phyloP scores from a whole-genome alignment of 768 basidiomycete species.

The Steccherinum ochraceum region DNA sequence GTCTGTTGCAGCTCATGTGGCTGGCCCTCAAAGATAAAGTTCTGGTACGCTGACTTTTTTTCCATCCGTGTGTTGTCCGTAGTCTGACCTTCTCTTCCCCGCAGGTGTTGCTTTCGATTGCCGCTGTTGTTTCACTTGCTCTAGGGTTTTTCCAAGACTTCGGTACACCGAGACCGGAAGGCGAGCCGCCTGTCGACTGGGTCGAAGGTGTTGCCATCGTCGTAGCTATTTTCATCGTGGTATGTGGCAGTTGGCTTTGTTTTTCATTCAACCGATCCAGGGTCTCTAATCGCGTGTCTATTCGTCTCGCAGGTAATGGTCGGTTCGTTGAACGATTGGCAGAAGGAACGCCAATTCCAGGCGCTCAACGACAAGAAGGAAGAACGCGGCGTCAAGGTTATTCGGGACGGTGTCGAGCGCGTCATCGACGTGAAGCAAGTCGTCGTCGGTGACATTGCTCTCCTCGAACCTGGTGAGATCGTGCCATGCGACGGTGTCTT shows the following conservation, averaged over 20 bases:
- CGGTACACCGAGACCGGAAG: conserved; percentile 53
- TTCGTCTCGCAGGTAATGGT: conserved; percentile 59
- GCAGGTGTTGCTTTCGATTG: conserved; percentile 85
- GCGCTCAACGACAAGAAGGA: conserved; percentile 92
- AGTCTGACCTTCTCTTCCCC: conserved; percentile 16
- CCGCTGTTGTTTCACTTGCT: conserved; percentile 88
- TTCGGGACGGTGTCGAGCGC: conserved; percentile 21
- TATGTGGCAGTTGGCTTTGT: conserved; percentile 30
- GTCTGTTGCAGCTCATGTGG: conserved; percentile 51
- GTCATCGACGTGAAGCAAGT: conserved; percentile 54
- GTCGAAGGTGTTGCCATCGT: conserved; percentile 89
- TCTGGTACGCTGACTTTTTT: conserved; percentile 31
- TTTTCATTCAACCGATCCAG: no score
- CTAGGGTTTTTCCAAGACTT: conserved; percentile 94
- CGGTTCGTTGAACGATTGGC: conserved; percentile 95
- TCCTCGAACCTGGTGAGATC: conserved; percentile 93
- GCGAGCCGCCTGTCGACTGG: conserved; percentile 86
- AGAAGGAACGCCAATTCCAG: conserved; percentile 96
- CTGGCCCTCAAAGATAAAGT: conserved; percentile 59
- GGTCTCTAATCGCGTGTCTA: background rate
- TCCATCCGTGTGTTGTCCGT: conserved; percentile 1
- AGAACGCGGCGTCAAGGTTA: conserved; percentile 81
- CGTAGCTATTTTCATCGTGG: conserved; percentile 69
- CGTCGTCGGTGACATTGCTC: conserved; percentile 88
- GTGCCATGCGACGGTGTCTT: conserved; percentile 96